Conservation (phyloP, 2,329 filamentous ascomycete genomes). For the Cercospora beticola region DNA sequence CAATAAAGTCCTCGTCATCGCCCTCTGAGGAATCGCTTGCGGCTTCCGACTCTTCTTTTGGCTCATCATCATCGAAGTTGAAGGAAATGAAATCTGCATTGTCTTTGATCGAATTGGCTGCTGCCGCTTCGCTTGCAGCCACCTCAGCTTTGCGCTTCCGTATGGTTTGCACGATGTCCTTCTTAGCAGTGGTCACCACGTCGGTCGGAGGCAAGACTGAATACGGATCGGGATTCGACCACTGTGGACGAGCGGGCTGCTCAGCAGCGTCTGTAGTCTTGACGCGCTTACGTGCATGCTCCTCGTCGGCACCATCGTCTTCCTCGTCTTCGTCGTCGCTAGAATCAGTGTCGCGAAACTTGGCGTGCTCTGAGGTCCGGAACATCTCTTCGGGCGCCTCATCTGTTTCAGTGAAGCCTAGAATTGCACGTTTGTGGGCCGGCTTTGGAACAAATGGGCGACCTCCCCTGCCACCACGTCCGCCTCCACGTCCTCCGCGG, state of each 20-base stretch:
- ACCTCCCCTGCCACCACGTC: conserved; percentile 13
- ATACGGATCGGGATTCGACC: conserved; percentile 96
- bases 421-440: conserved; percentile 47
- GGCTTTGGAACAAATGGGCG: conserved; percentile 31
- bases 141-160: conserved; percentile 75
- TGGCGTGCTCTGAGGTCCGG: conserved; percentile 44
- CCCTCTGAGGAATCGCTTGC: conserved; percentile 35
- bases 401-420: conserved; percentile 41
- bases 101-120: conserved; percentile 37
- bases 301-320: conserved; percentile 25
- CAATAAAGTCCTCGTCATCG: conserved; percentile 38
- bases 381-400: conserved; percentile 47
- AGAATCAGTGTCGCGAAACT: conserved; percentile 47
- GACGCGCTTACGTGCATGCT: conserved; percentile 34
- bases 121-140: conserved; percentile 54
- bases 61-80: conserved; percentile 40
- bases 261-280: conserved; percentile 35
- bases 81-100: conserved; percentile 86
- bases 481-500: conserved; percentile 12
- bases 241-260: conserved; percentile 61
- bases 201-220: conserved; percentile 80
- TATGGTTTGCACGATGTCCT: conserved; percentile 86
- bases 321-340: conserved; percentile 39
- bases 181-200: conserved; percentile 70
- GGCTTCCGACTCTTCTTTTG: conserved; percentile 32